Conservation (phyloP, 352 stramenopile genomes). For the Peronospora farinosa region DNA sequence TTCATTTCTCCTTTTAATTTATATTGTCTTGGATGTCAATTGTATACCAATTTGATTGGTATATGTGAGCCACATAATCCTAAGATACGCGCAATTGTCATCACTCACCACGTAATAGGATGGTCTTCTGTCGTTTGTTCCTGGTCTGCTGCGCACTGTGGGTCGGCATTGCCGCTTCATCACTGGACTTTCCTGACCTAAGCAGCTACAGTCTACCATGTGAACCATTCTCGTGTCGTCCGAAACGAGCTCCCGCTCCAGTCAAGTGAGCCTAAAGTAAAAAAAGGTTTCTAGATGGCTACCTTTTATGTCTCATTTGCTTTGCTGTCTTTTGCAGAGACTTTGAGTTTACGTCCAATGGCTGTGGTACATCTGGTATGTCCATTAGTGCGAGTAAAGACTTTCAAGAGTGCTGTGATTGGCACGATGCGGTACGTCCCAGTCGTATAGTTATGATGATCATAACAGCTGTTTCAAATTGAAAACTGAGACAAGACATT, state of each 20-base stretch:
- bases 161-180: conserved; percentile 4
- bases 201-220: conserved; percentile 38
- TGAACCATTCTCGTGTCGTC: conserved; percentile 33
- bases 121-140: too few species aligned
- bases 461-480: background rate
- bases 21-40: too few species aligned
- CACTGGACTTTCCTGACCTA: conserved; percentile 23
- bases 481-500: background rate
- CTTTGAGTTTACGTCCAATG: conserved; percentile 71
- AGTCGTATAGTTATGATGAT: too few species aligned
- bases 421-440: conserved; percentile 56
- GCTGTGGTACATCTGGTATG: conserved; percentile 58
- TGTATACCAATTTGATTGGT: too few species aligned
- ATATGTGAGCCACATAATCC: background rate
- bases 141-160: conserved; percentile 18
- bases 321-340: conserved; percentile 25
- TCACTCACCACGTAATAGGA: too few species aligned
- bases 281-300: background rate
- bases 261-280: conserved; percentile 12
- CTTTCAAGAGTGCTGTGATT: conserved; percentile 73
- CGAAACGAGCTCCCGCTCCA: conserved; percentile 12
- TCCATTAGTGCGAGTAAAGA: conserved; percentile 40
- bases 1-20: too few species aligned
- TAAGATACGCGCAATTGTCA: too few species aligned
- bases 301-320: conserved; percentile 6